A percentile compares a stretch with the other conserved stretches of the same genome.
These are phyloP conservation scores for Mimosa pudica DNA, from an alignment of 306 rosid species.

Conservation along the genomic window DNA sequence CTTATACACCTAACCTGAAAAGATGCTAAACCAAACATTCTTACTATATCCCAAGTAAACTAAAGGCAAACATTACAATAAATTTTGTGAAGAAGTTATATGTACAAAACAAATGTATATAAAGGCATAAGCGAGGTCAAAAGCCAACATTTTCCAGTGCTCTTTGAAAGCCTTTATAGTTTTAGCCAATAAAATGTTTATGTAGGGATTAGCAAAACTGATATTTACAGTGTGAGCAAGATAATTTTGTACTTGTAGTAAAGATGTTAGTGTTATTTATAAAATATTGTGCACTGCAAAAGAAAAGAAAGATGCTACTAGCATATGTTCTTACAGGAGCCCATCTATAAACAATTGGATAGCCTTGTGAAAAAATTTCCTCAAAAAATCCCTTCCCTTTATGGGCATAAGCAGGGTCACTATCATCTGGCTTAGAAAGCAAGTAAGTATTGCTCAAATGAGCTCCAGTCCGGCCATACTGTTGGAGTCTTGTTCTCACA, in stretches of 20 bases:
- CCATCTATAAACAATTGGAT: conserved; percentile 80
- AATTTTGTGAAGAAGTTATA: background rate
- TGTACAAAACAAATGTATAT: background rate
- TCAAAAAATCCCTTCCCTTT: conserved; percentile 62
- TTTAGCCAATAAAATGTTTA: background rate
- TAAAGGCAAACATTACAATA: background rate
- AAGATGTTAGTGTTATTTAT: background rate
- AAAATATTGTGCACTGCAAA: background rate
- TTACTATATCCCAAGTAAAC: background rate
- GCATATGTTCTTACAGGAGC: conserved; percentile 65
- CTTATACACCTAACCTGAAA: background rate
- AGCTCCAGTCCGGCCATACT: conserved; percentile 75
- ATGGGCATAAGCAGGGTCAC: conserved; percentile 31
- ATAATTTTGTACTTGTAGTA: background rate
- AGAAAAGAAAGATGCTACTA: background rate
- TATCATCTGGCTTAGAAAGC: conserved; percentile 13
- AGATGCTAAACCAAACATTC: background rate
- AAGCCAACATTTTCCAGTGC: background rate
- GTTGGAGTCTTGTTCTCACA: conserved; percentile 71
- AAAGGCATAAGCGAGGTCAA: background rate
- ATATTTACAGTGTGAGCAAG: background rate
- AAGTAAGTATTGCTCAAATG: conserved; percentile 53
- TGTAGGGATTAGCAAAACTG: background rate
- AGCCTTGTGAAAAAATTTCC: conserved; percentile 57
- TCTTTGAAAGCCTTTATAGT: background rate